phyloP scores from a whole-genome alignment of 2,329 filamentous ascomycete genomes.

The Apiospora malaysiana region DNA sequence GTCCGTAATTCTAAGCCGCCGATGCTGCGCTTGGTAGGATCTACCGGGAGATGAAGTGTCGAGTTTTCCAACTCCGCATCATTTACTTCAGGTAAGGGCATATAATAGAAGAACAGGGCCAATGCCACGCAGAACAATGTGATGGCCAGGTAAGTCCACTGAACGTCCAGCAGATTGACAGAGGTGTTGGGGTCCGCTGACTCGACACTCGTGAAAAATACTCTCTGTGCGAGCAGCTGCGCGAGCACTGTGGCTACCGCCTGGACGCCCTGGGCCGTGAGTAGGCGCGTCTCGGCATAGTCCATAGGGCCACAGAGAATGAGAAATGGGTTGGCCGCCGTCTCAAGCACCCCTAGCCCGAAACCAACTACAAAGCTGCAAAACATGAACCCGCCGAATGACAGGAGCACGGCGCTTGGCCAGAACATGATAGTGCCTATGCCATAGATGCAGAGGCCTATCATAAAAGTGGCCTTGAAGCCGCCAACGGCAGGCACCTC shows the following conservation, averaged over 20 bases:
- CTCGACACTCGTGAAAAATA: slow-evolving; percentile 71
- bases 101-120: slow-evolving; percentile 72
- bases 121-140: slow-evolving; percentile 75
- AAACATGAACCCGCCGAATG: slow-evolving; percentile 79
- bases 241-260: slow-evolving; percentile 76
- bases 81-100: slow-evolving; percentile 67
- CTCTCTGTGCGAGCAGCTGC: slow-evolving; percentile 73
- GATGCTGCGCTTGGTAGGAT: slow-evolving; percentile 54
- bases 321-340: slow-evolving; percentile 78
- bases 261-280: slow-evolving; percentile 78
- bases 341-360: slow-evolving; percentile 78
- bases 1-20: slow-evolving; percentile 61
- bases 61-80: slow-evolving; percentile 60
- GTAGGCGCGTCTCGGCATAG: slow-evolving; percentile 76
- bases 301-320: slow-evolving; percentile 74
- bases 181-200: slow-evolving; percentile 38
- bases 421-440: slow-evolving; percentile 84
- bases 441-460: slow-evolving; percentile 76
- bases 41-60: slow-evolving; percentile 54
- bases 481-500: slow-evolving; percentile 59
- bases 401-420: slow-evolving; percentile 76
- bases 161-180: slow-evolving; percentile 71
- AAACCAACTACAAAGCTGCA: slow-evolving; percentile 78
- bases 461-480: slow-evolving; percentile 81
- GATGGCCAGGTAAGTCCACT: slow-evolving; percentile 86